Percentiles rank a stretch among this genome's conserved stretches.
phyloP scores from a whole-genome alignment of 805 yeast species.

The Candida taoyuanica region DNA sequence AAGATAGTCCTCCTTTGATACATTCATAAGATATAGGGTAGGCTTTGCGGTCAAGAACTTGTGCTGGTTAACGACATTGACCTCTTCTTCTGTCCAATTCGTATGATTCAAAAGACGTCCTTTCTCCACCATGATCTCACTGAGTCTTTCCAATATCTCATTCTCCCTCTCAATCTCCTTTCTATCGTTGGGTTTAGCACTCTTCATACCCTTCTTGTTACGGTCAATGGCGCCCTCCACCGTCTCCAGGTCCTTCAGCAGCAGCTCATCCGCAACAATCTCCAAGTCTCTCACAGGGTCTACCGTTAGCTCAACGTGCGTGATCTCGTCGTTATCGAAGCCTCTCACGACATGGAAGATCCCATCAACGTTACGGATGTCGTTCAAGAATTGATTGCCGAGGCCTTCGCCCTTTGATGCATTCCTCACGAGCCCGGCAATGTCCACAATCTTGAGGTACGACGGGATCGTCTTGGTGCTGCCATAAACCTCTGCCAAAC shows the following conservation, averaged over 20 bases:
- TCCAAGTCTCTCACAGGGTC: slow-evolving; percentile 74
- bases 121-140: slow-evolving; percentile 54
- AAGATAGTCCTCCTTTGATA: slow-evolving; percentile 64
- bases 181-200: slow-evolving; percentile 42
- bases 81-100: slow-evolving; percentile 61
- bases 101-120: slow-evolving; percentile 59
- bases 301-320: slow-evolving; percentile 68
- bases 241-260: slow-evolving; percentile 74
- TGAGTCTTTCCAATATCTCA: slow-evolving; percentile 33
- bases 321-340: slow-evolving; percentile 69
- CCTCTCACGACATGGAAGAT: slow-evolving; percentile 76
- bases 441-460: slow-evolving; percentile 65
- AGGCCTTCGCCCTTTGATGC: slow-evolving; percentile 83
- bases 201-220: slow-evolving; percentile 37
- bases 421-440: slow-evolving; percentile 79
- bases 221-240: slow-evolving; percentile 53
- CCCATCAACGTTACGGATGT: slow-evolving; percentile 77
- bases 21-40: slow-evolving; percentile 71
- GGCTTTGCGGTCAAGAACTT: slow-evolving; percentile 85
- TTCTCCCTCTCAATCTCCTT: slow-evolving; percentile 40
- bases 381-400: slow-evolving; percentile 75
- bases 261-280: slow-evolving; percentile 68
- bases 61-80: slow-evolving; percentile 62
- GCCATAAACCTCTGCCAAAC: slow-evolving; percentile 49
- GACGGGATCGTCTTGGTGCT: slow-evolving; percentile 66